These are phyloP conservation scores for Cryphonectria radicalis DNA, from an alignment of 2,329 filamentous ascomycete genomes.

Conservation along the genomic window DNA sequence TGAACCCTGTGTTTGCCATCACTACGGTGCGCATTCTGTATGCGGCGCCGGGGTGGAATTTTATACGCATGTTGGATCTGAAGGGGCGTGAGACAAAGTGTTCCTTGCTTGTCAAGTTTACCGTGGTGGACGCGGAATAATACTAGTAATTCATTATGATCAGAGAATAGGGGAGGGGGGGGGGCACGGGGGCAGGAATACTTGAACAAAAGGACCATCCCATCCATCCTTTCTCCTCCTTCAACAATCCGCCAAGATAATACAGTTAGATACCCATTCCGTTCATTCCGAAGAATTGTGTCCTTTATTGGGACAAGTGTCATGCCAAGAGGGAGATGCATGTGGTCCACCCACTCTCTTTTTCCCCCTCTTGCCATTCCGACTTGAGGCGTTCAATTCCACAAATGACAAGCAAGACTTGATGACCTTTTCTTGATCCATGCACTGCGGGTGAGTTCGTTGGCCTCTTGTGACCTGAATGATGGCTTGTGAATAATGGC, in stretches of 20 bases:
- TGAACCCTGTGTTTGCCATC: constrained; percentile 66
- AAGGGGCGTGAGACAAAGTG: constrained; percentile 67
- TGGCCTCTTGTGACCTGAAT: not conserved
- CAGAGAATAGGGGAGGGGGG: not conserved
- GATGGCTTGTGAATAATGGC: not conserved
- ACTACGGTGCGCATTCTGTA: constrained; percentile 64
- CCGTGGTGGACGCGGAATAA: constrained; percentile 48
- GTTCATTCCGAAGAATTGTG: not conserved
- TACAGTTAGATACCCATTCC: not conserved
- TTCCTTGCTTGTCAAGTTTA: constrained; percentile 64
- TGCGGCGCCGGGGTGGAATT: constrained; percentile 61
- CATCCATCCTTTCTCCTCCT: not conserved
- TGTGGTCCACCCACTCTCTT: not conserved
- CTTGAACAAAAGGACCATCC: no score
- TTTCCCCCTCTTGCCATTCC: constrained; percentile 15
- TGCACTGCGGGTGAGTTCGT: not conserved
- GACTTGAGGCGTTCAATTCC: constrained; percentile 15
- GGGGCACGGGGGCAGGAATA: no score
- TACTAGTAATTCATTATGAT: not conserved
- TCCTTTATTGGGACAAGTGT: not conserved
- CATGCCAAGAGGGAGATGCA: not conserved
- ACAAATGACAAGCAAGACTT: constrained; percentile 17
- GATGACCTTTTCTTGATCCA: not conserved
- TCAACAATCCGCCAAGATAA: not conserved
- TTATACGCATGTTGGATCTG: constrained; percentile 67